phyloP scores from a whole-genome alignment of 176 grass and related monocot species.

The Carex littledalei region DNA sequence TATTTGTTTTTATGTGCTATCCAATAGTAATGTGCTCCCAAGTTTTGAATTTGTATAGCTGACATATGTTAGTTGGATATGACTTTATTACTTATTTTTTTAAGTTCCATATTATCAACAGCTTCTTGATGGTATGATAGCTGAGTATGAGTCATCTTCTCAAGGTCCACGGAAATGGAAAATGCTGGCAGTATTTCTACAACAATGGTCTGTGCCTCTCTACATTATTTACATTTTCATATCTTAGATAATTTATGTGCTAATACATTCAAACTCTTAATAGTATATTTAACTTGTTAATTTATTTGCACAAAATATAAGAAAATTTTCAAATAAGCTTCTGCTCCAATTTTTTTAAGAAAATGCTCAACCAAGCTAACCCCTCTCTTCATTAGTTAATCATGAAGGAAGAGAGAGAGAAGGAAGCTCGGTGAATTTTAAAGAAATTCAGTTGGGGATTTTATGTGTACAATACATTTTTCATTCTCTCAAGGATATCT shows the following conservation, averaged over 20 bases:
- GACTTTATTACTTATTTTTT: conserved; percentile 9
- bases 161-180: conserved; percentile 83
- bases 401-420: not conserved
- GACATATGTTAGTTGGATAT: not conserved
- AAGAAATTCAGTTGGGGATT: not conserved
- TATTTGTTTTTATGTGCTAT: conserved; percentile 7
- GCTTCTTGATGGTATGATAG: conserved; percentile 64
- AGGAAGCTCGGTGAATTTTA: not conserved
- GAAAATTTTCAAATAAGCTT: not conserved
- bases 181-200: conserved; percentile 63
- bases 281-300: not conserved
- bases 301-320: not conserved
- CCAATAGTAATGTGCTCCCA: not conserved
- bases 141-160: conserved; percentile 63
- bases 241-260: conserved; percentile 3
- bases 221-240: conserved; percentile 9
- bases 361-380: not conserved
- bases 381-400: not conserved
- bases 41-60: not conserved
- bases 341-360: not conserved
- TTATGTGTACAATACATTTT: not conserved
- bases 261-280: not conserved
- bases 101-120: conserved; percentile 29
- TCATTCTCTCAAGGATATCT: not conserved
- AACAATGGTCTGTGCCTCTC: conserved; percentile 52